Base-by-base conservation (phyloP, 2,329 filamentous ascomycete genomes). In the Myriosclerotinia duriaeana region DNA sequence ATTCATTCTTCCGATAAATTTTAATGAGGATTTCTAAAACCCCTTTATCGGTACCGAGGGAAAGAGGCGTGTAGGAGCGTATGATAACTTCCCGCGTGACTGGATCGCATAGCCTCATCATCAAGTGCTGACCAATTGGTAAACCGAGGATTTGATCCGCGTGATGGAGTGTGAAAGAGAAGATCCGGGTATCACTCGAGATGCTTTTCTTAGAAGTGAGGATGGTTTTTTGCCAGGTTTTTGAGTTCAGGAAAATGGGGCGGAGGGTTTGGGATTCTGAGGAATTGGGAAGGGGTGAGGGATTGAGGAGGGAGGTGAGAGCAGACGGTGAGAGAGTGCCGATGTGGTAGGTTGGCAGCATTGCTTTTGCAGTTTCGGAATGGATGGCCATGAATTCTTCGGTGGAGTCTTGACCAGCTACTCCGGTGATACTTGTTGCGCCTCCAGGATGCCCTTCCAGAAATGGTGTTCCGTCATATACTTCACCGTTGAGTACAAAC, bases 381-480 rank as follows among this genome's bases (percentile, higher is more conserved):
- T 91, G 93, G 73, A 97, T 97, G 17, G 91, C 89, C 79, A 96
- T 85, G 76, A 97, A 97, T 72, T 97, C 93, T 73, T 97, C 93
- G 0, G 90, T 90, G 12, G 86, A 86, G 77, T 97, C 93, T 73
- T 91, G 82, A 0, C 88, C 92, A n/a, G 92, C 93, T 3, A 89
- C 91, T 38, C 88, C 89, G 64, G 89, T 83, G 74, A 97, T 97
- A 73, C 91, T 95, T 70, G 90, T 86, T 3, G 91, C 92, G 61
- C 93, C 93, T 62, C 93, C 93, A 0, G 93, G 93, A 76, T 97
- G 93, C 0, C 83, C 89, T 69, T 92, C 85, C 17, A 97, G 80
- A 75, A 95, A 97, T 2, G 79, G 78, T 0, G 90, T 93, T 6
- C 93, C 93, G 73, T 97, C 89, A 72, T 96, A 97, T 0, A 97